Evolutionary conservation across 2,329 filamentous ascomycete species (phyloP).

Genomic region (Aspergillus vadensis): DNA sequence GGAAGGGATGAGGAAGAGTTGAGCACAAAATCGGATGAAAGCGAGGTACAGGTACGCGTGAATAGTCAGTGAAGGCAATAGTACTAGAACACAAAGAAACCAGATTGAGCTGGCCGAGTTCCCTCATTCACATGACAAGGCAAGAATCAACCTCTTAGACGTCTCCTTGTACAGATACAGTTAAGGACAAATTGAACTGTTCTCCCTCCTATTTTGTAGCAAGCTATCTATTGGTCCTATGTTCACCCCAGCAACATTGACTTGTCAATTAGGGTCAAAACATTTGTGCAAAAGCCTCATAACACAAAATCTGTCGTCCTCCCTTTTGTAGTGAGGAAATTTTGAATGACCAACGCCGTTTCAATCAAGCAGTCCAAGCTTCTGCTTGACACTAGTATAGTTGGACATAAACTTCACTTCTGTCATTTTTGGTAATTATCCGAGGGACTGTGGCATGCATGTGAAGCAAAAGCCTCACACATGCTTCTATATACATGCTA

Average conservation of each 20-base stretch:
- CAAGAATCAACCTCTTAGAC: background rate
- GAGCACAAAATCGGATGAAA: no score
- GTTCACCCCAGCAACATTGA: no score
- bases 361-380: background rate
- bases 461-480: no score
- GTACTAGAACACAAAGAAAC: background rate
- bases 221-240: no score
- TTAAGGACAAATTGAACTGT: background rate
- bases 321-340: background rate
- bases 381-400: no score
- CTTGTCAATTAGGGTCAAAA: no score
- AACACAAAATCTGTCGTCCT: background rate
- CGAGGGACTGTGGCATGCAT: no score
- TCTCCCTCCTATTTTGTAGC: background rate
- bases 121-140: background rate
- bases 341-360: background rate
- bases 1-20: no score
- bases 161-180: background rate
- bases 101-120: background rate
- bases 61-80: no score
- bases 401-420: background rate
- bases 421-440: background rate
- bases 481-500: no score
- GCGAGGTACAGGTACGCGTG: no score
- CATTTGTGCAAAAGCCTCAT: background rate